These are phyloP conservation scores for Sextonia rubra DNA, from an alignment of 164 flowering plant species.

Conservation along the genomic window DNA sequence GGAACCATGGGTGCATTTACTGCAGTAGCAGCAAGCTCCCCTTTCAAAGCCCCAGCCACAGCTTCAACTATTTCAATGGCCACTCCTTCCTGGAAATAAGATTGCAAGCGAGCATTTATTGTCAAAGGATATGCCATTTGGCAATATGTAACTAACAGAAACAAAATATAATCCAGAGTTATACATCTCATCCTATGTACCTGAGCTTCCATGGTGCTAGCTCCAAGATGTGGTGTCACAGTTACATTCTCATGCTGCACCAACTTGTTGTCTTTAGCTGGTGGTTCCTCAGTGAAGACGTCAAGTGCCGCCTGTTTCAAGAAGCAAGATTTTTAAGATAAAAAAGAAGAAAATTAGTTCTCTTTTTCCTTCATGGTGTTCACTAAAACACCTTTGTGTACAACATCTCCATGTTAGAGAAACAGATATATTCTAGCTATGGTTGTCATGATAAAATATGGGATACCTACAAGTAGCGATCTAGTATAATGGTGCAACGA, in stretches of 20 bases:
- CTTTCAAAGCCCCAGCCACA: conserved; percentile 66
- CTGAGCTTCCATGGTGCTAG: conserved; percentile 89
- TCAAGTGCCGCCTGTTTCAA: conserved; percentile 73
- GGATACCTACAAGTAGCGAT: too few relatives aligned
- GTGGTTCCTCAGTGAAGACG: conserved; percentile 81
- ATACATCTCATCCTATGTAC: conserved; percentile 20
- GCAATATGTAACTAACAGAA: background rate
- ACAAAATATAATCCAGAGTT: background rate
- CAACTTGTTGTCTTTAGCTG: conserved; percentile 53
- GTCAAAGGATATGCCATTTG: background rate
- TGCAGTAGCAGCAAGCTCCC: conserved; percentile 80
- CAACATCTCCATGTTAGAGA: background rate
- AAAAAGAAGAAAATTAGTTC: background rate
- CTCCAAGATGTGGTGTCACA: conserved; percentile 88
- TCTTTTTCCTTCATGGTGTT: background rate
- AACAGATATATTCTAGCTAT: background rate
- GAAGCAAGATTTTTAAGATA: background rate
- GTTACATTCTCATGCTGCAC: conserved; percentile 68
- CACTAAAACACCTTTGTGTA: background rate
- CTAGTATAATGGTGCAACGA: too few relatives aligned
- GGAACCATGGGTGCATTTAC: conserved; percentile 89
- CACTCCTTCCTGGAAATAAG: conserved; percentile 60
- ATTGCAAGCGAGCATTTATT: background rate
- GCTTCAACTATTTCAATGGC: conserved; percentile 91
- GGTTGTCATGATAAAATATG: background rate